A percentile compares a stretch with the other conserved stretches of the same genome.
These are phyloP conservation scores for Eragrostis nindensis DNA, from an alignment of 176 grass and related monocot genomes.

Conservation along the genomic window DNA sequence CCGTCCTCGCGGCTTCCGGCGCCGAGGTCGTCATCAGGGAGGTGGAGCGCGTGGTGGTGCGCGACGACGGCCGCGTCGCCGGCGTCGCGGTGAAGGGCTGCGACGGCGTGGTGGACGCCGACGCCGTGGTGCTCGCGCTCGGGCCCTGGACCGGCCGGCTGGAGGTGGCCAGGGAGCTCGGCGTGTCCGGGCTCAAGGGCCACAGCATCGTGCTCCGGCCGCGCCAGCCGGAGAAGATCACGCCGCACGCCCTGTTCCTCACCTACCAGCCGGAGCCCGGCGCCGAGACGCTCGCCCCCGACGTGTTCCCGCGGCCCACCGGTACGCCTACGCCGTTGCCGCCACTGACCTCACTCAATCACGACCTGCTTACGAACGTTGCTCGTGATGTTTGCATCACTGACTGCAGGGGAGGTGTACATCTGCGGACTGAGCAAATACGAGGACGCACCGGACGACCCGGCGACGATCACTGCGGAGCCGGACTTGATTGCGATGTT, in stretches of 20 bases:
- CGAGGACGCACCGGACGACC: slow-evolving; percentile 66
- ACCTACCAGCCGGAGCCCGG: slow-evolving; percentile 81
- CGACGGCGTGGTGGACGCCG: slow-evolving; percentile 51
- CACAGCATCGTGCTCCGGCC: slow-evolving; percentile 88
- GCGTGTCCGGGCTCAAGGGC: slow-evolving; percentile 73
- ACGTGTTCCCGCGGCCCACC: slow-evolving; percentile 86
- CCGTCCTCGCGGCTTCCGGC: slow-evolving; percentile 71
- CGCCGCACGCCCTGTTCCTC: slow-evolving; percentile 84
- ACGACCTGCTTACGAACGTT: not conserved
- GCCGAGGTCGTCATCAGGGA: slow-evolving; percentile 71
- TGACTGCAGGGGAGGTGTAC: slow-evolving; percentile 80
- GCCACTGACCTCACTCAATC: not conserved
- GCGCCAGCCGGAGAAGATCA: slow-evolving; percentile 59
- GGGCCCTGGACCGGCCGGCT: slow-evolving; percentile 75
- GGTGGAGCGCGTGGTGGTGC: slow-evolving; percentile 66
- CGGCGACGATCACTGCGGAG: slow-evolving; percentile 62
- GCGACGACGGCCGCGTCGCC: slow-evolving; percentile 47
- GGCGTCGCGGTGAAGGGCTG: slow-evolving; percentile 65
- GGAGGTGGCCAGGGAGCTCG: slow-evolving; percentile 55
- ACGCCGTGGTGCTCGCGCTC: slow-evolving; percentile 85
- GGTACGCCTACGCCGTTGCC: slow-evolving; percentile 45
- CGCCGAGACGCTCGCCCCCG: slow-evolving; percentile 78
- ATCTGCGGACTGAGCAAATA: slow-evolving; percentile 82
- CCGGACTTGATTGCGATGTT: slow-evolving; percentile 79
- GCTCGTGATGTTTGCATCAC: not conserved